Percentiles rank a stretch among this genome's conserved stretches.
Evolutionary conservation across 164 flowering plant genomes (phyloP).

Genomic region (Tinospora cordifolia): DNA sequence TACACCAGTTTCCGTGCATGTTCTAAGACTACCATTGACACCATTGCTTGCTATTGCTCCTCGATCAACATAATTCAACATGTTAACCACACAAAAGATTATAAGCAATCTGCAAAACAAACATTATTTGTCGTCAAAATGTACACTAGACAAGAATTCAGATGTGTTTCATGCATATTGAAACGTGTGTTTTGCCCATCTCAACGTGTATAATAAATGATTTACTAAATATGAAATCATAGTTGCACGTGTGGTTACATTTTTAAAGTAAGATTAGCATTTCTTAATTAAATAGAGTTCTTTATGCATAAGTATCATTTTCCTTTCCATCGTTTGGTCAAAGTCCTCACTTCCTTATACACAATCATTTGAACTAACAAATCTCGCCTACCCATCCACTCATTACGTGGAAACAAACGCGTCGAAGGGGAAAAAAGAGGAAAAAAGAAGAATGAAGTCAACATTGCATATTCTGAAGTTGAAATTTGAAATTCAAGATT

Average conservation of each 20-base stretch:
- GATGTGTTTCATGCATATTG: not conserved
- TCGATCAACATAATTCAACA: conserved; percentile 88
- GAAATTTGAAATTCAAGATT: not conserved
- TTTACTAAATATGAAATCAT: too few relatives aligned
- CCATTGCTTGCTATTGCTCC: conserved; percentile 98
- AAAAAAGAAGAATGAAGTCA: not conserved
- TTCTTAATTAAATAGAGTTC: too few relatives aligned
- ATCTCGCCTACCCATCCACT: not conserved
- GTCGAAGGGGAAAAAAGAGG: not conserved
- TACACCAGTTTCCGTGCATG: conserved; percentile 53
- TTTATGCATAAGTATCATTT: too few relatives aligned
- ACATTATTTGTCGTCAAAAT: conserved; percentile 3
- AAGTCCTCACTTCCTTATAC: not conserved
- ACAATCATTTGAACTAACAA: not conserved
- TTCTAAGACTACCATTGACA: conserved; percentile 68
- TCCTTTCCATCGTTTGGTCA: not conserved
- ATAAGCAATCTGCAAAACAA: conserved; percentile 58
- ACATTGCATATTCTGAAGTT: not conserved
- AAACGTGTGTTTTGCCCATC: too few relatives aligned
- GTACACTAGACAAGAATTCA: too few relatives aligned
- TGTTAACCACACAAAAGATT: conserved; percentile 73
- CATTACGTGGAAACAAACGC: not conserved
- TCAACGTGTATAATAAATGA: too few relatives aligned
- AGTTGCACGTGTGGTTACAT: too few relatives aligned
- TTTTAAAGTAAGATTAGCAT: not conserved